Base-by-base conservation (phyloP, 176 grass and related monocot genomes). In the Alopecurus myosuroides region DNA sequence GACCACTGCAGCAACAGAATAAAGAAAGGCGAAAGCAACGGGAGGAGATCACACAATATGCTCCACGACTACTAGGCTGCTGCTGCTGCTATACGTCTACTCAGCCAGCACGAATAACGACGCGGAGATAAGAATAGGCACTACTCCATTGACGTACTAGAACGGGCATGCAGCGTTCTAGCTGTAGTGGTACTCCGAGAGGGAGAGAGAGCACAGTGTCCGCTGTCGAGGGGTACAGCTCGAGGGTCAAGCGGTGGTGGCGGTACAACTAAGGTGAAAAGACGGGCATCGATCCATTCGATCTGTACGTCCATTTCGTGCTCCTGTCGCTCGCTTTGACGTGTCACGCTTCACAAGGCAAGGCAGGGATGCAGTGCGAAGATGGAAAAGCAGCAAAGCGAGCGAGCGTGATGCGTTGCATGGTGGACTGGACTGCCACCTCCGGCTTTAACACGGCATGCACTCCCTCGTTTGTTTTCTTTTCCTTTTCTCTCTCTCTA, bases 271-370 rank as follows among this genome's bases (percentile, higher is more conserved):
- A n/a, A 81, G 85, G 67, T 8, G n/a, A 39, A 86, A 80, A 49
- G 77, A 30, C n/a, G 62, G 41, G 26, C 51, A 28, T 1, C 68
- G 64, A 49, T 71, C 76, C 34, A 49, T 26, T 41, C 76, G 36
- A 73, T 72, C 28, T 33, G 81, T 53, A 58, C 77, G 70, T 76
- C 35, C 70, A 64, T 80, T 35, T 74, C 69, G 56, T 48, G 50
- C 70, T 31, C 19, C 15, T 39, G 50, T 58, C 17, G 77, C 50
- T 58, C 17, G 77, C 51, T 71, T 64, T 55, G 72, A 52, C 60
- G 75, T 42, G 83, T 86, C 88, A 64, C 88, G 71, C 70, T 41
- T 70, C 71, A 70, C 82, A 26, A 77, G 37, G 37, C 11, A 35
- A 64, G 41, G 0, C 7, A 19, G 1, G 23, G 33, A 3, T 25